phyloP scores from a whole-genome alignment of 202 grass and related monocot species.

The Thinopyrum obtusiflorum region DNA sequence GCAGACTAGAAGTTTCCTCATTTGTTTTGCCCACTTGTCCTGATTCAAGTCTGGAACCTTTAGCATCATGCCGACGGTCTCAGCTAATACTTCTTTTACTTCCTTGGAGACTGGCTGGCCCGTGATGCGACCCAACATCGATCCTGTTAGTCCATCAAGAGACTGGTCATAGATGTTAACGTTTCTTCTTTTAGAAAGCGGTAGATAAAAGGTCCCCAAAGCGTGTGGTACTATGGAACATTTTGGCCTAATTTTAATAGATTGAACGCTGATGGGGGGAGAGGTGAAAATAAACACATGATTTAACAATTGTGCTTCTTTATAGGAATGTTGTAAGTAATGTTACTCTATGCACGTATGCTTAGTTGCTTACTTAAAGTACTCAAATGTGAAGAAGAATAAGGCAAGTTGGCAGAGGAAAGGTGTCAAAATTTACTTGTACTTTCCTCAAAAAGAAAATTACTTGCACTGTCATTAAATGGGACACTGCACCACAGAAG shows the following conservation, averaged over 20 bases:
- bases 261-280: background rate
- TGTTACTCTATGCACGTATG: background rate
- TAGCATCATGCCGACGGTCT: conserved; percentile 22
- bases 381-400: conserved; percentile 9
- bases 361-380: background rate
- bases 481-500: background rate
- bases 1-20: background rate
- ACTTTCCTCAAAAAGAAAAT: no score
- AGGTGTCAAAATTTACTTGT: background rate
- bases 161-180: background rate
- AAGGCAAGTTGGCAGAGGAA: conserved; percentile 27
- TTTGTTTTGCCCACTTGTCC: conserved; percentile 11
- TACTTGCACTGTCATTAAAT: background rate
- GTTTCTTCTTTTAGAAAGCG: conserved; percentile 3
- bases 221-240: background rate
- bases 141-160: conserved; percentile 13
- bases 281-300: background rate
- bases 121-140: background rate
- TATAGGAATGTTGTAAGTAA: background rate
- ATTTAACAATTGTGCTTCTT: background rate
- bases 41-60: background rate
- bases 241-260: conserved; percentile 35
- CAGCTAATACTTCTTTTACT: background rate
- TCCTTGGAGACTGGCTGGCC: background rate
- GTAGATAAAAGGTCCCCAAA: conserved; percentile 10